Percentiles rank a stretch among this genome's conserved stretches.
phyloP scores from a whole-genome alignment of 129 eudicot genomes.

The carrot (Daucus carota) region DNA sequence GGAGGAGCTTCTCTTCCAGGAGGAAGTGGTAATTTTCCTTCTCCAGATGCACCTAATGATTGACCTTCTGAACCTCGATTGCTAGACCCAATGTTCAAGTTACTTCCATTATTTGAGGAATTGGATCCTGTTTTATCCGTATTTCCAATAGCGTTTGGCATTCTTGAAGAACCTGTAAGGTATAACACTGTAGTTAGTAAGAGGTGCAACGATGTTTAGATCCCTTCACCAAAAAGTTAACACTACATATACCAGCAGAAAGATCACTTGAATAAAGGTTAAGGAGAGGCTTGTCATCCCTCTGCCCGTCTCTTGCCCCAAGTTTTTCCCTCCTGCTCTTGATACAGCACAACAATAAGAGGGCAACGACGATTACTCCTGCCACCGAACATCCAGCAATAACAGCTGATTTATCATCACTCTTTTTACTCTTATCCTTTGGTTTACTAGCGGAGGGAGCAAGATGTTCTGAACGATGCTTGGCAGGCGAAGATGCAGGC shows the following conservation, averaged over 20 bases:
- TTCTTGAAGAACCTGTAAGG: constrained; percentile 30
- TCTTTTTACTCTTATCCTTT: background rate
- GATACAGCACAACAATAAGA: constrained; percentile 36
- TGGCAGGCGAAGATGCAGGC: background rate
- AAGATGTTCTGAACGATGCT: constrained; percentile 11
- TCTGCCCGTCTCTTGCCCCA: constrained; percentile 26
- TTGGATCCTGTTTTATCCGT: background rate
- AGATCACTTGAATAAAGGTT: constrained; percentile 36
- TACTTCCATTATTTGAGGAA: constrained; percentile 4
- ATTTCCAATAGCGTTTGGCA: constrained; percentile 3
- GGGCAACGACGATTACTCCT: constrained; percentile 23
- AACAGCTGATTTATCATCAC: constrained; percentile 20
- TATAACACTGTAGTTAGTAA: constrained; percentile 2
- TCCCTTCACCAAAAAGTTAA: background rate
- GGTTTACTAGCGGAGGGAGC: constrained; percentile 10
- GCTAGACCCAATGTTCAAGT: background rate
- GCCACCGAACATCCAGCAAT: constrained; percentile 38
- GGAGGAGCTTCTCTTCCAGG: constrained; percentile 16
- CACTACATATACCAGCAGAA: constrained; percentile 13
- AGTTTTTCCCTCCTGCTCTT: constrained; percentile 15
- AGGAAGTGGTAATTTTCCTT: constrained; percentile 18
- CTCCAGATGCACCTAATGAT: background rate
- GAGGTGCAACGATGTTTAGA: background rate
- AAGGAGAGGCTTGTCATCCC: constrained; percentile 59
- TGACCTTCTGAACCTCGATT: background rate